A percentile compares a stretch with the other conserved stretches of the same genome.
Evolutionary conservation across 805 yeast genomes (phyloP).

Genomic region (Cyberlindnera euphorbiiphila): DNA sequence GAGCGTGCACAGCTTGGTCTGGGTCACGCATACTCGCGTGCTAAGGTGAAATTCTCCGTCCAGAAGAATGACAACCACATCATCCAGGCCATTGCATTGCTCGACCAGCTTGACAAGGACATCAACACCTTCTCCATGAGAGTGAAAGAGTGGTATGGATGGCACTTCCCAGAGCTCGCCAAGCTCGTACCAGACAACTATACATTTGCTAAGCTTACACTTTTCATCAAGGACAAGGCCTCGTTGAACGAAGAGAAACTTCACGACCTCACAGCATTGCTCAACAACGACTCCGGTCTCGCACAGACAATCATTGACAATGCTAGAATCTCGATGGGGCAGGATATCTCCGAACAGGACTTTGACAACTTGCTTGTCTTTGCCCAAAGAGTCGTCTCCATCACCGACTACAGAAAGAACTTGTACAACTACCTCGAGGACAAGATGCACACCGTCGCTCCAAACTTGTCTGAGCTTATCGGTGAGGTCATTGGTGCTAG

Average conservation of each 20-base stretch:
- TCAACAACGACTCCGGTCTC: conserved; percentile 83
- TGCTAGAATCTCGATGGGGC: conserved; percentile 98
- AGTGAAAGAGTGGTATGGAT: conserved; percentile 99
- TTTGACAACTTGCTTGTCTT: conserved; percentile 87
- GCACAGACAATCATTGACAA: conserved; percentile 92
- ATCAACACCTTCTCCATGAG: conserved; percentile 98
- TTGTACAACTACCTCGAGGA: conserved; percentile 84
- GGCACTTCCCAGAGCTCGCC: conserved; percentile 98
- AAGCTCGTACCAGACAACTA: conserved; percentile 98
- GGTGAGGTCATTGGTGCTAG: conserved; percentile 99
- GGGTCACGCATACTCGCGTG: conserved; percentile 98
- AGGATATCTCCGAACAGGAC: conserved; percentile 92
- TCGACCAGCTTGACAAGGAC: conserved; percentile 96
- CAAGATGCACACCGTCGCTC: conserved; percentile 97
- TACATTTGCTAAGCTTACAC: conserved; percentile 87
- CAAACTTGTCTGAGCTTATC: conserved; percentile 91
- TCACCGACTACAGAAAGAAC: conserved; percentile 84
- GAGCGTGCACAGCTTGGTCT: conserved; percentile 98
- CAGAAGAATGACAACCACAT: conserved; percentile 99
- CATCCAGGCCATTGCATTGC: conserved; percentile 94
- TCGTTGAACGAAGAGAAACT: conserved; percentile 73
- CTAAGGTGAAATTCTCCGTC: conserved; percentile 97
- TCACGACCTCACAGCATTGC: conserved; percentile 82
- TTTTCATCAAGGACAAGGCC: conserved; percentile 83
- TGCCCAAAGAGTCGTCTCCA: conserved; percentile 89